Evolutionary conservation across 176 grass and related monocot species (phyloP).

Genomic region (Carex scoparia): DNA sequence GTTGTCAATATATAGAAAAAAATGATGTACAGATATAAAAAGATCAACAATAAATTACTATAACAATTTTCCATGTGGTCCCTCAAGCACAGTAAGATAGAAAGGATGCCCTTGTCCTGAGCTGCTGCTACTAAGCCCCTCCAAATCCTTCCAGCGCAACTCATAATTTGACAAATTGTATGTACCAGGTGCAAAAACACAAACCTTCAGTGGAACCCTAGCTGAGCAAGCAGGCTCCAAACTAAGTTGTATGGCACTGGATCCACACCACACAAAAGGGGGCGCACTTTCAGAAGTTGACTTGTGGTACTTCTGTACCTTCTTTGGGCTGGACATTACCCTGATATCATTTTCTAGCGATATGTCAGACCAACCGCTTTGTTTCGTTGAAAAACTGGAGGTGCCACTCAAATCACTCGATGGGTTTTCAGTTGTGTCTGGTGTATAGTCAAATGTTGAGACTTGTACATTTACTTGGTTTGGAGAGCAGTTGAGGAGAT

Average conservation of each 20-base stretch:
- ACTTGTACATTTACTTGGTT: conserved; percentile 43
- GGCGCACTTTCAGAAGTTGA: conserved; percentile 43
- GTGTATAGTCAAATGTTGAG: conserved; percentile 44
- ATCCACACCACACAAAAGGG: conserved; percentile 80
- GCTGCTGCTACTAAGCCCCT: conserved; percentile 33
- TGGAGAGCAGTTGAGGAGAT: conserved; percentile 51
- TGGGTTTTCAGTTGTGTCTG: conserved; percentile 27
- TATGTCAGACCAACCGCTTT: conserved; percentile 75
- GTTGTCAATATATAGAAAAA: not conserved
- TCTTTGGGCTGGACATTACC: conserved; percentile 40
- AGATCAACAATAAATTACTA: not conserved
- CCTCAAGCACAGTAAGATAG: conserved; percentile 71
- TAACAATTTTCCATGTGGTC: not conserved
- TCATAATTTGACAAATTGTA: conserved; percentile 93
- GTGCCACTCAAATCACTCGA: conserved; percentile 28
- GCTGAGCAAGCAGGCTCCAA: conserved; percentile 45
- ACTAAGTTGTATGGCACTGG: conserved; percentile 57
- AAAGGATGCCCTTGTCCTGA: conserved; percentile 59
- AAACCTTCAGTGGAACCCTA: conserved; percentile 70
- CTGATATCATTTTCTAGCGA: conserved; percentile 74
- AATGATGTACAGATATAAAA: conserved; percentile 17
- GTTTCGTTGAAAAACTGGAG: conserved; percentile 36
- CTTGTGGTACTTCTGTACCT: conserved; percentile 35
- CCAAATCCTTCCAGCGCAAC: conserved; percentile 55
- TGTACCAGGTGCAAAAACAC: conserved; percentile 77